phyloP scores from a whole-genome alignment of 805 yeast genomes.

The Starmerella bombicola region DNA sequence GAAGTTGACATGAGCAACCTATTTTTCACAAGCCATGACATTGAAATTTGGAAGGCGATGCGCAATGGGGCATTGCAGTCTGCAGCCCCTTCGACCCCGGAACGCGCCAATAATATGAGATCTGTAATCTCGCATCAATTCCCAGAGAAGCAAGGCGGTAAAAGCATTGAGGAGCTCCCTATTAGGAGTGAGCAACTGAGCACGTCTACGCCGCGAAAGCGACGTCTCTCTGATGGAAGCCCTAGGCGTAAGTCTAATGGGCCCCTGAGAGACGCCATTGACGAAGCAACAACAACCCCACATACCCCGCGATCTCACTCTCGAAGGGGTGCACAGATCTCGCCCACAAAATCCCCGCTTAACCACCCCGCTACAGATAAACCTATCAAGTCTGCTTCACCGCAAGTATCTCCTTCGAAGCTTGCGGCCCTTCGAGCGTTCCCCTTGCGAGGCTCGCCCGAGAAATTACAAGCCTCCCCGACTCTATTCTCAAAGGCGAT shows the following conservation, averaged over 20 bases:
- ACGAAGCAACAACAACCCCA: background rate
- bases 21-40: conserved; percentile 8
- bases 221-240: background rate
- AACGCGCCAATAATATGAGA: background rate
- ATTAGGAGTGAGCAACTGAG: background rate
- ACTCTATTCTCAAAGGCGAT: conserved; percentile 2
- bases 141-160: background rate
- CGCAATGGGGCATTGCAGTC: background rate
- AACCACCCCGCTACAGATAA: too few relatives aligned
- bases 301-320: background rate
- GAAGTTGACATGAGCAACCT: conserved; percentile 9
- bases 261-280: background rate
- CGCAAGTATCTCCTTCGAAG: background rate
- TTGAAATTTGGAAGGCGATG: background rate
- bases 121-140: background rate
- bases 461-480: background rate
- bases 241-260: background rate
- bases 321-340: too few relatives aligned
- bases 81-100: background rate
- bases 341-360: background rate
- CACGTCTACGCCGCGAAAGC: background rate
- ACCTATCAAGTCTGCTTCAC: background rate
- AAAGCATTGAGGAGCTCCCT: background rate
- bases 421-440: background rate
- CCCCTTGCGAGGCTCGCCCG: background rate